Conservation (phyloP, 2,329 filamentous ascomycete species). For the Myotisia sp. region DNA sequence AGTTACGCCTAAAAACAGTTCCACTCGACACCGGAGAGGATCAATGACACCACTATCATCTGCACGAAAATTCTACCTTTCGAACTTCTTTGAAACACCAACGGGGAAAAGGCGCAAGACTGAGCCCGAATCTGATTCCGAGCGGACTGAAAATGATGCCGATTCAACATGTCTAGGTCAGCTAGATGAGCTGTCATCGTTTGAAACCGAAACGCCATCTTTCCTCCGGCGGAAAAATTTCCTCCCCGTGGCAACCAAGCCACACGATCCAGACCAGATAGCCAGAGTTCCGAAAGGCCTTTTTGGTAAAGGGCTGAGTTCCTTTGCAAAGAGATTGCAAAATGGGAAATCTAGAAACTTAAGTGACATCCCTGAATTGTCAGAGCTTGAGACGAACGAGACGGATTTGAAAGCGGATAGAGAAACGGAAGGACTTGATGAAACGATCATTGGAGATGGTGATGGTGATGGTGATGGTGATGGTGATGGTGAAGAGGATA, state of each 20-base stretch:
- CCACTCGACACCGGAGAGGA: constrained; percentile 4
- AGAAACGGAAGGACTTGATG: constrained; percentile 23
- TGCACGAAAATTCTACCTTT: constrained; percentile 32
- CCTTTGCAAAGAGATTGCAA: constrained; percentile 26
- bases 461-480: constrained; percentile 2
- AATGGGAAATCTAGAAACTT: constrained; percentile 31
- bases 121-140: constrained; percentile 25
- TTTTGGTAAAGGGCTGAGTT: constrained; percentile 26
- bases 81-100: constrained; percentile 33
- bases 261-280: no score
- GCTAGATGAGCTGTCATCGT: constrained; percentile 5
- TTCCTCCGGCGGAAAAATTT: constrained; percentile 28
- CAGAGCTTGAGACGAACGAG: constrained; percentile 30
- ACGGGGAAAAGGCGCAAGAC: constrained; percentile 31
- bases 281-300: no score
- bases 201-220: constrained; percentile 24
- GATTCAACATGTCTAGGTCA: no score
- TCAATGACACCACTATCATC: constrained; percentile 29
- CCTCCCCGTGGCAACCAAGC: constrained; percentile 14
- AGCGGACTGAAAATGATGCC: constrained; percentile 11
- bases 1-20: no score
- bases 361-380: no score
- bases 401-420: constrained; percentile 32
- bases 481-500: constrained; percentile 6
- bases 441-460: constrained; percentile 22